These are phyloP conservation scores for Suillus luteus DNA, from an alignment of 768 basidiomycete species.

Conservation along the genomic window DNA sequence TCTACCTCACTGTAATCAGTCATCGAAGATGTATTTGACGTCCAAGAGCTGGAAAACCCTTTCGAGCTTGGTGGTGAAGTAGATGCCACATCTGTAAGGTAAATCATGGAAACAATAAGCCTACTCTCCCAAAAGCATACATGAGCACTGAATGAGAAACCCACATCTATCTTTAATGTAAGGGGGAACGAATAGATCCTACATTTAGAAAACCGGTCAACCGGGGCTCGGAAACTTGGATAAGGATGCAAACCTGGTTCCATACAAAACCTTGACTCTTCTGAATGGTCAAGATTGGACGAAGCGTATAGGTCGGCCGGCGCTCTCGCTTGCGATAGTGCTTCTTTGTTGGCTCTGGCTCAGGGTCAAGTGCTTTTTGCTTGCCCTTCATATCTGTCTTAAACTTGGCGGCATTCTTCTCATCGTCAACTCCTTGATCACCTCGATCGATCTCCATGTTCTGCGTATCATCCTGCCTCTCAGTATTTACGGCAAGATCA, in stretches of 20 bases:
- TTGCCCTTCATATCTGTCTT: conserved; percentile 77
- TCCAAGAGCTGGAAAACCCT: conserved; percentile 68
- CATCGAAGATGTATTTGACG: conserved; percentile 65
- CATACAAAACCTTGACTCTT: conserved; percentile 88
- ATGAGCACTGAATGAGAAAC: conserved; percentile 37
- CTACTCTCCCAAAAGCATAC: conserved; percentile 18
- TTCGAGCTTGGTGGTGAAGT: conserved; percentile 76
- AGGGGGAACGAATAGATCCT: conserved; percentile 87
- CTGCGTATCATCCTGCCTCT: conserved; percentile 48
- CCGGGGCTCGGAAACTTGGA: not conserved
- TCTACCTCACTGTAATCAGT: conserved; percentile 77
- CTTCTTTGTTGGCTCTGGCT: conserved; percentile 51
- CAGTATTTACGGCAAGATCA: conserved; percentile 24
- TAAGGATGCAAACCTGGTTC: conserved; percentile 70
- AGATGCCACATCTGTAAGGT: conserved; percentile 68
- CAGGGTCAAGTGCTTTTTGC: conserved; percentile 74
- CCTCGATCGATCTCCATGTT: conserved; percentile 57
- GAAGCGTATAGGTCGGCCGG: conserved; percentile 60
- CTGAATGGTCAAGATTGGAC: conserved; percentile 86
- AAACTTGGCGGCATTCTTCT: conserved; percentile 37
- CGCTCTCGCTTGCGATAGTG: conserved; percentile 56
- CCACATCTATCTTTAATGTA: conserved; percentile 90
- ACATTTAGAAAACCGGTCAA: conserved; percentile 1
- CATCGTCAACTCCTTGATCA: conserved; percentile 34
- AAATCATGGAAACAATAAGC: conserved; percentile 12